Evolutionary conservation across 2,329 filamentous ascomycete species (phyloP).

Genomic region (Chrysosporium keratinophilum): DNA sequence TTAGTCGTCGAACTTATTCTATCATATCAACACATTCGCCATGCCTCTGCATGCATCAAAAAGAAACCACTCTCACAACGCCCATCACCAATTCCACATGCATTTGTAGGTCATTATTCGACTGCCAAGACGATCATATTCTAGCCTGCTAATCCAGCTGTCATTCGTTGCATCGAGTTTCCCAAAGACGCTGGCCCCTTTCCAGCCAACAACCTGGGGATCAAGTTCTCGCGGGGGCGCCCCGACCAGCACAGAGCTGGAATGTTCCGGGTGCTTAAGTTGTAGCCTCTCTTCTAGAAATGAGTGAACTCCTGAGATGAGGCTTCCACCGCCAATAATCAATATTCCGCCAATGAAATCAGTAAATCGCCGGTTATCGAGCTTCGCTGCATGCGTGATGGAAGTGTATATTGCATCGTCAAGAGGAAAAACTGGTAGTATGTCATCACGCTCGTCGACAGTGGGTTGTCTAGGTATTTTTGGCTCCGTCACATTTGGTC

Average conservation of each 20-base stretch:
- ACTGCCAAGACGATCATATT: conserved; percentile 77
- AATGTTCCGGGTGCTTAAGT: conserved; percentile 49
- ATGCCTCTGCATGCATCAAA: conserved; percentile 10
- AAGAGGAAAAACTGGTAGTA: conserved; percentile 71
- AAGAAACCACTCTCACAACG: conserved; percentile 2
- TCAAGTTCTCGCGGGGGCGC: conserved; percentile 83
- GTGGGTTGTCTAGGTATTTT: conserved; percentile 23
- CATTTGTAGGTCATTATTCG: conserved; percentile 76
- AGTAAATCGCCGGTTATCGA: conserved; percentile 84
- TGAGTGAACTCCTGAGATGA: conserved; percentile 67
- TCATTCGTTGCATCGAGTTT: conserved; percentile 80
- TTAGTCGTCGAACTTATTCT: neutral
- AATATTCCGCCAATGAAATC: conserved; percentile 86
- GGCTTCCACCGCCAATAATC: conserved; percentile 75
- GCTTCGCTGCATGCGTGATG: conserved; percentile 74
- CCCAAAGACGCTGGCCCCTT: conserved; percentile 92
- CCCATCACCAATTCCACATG: conserved; percentile 48
- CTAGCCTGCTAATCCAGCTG: conserved; percentile 78
- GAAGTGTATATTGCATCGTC: conserved; percentile 83
- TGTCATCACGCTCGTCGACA: conserved; percentile 59
- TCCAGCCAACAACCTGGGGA: conserved; percentile 95
- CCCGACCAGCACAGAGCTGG: conserved; percentile 57
- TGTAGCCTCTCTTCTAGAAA: conserved; percentile 77
- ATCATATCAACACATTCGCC: conserved; percentile 7
- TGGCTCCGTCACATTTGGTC: conserved; percentile 11